Evolutionary conservation across 352 stramenopile species (phyloP).

Genomic region (Globisporangium perplexum): DNA sequence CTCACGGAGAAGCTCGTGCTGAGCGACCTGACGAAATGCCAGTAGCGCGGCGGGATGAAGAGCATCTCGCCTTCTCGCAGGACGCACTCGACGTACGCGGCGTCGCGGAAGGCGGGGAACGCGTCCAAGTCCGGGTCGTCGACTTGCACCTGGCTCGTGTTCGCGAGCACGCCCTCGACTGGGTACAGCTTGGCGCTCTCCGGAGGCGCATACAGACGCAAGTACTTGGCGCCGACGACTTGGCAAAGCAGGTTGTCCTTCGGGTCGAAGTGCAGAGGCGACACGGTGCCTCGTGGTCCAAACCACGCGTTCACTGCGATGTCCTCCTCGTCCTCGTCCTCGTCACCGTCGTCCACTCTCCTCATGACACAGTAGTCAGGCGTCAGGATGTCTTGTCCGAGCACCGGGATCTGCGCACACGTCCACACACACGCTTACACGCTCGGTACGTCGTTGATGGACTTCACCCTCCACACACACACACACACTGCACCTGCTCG

Average conservation of each 20-base stretch:
- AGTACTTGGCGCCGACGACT: slow-evolving; percentile 78
- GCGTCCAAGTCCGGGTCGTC: slow-evolving; percentile 33
- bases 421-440: background rate
- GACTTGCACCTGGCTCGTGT: slow-evolving; percentile 79
- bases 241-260: slow-evolving; percentile 90
- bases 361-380: slow-evolving; percentile 87
- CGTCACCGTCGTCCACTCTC: slow-evolving; percentile 23
- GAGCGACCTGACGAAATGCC: slow-evolving; percentile 86
- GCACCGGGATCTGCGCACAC: slow-evolving; percentile 55
- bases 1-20: slow-evolving; percentile 78
- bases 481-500: slow-evolving; percentile 54
- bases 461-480: background rate
- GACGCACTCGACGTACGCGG: slow-evolving; percentile 65
- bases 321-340: slow-evolving; percentile 48
- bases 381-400: slow-evolving; percentile 76
- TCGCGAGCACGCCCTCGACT: slow-evolving; percentile 76
- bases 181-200: slow-evolving; percentile 78
- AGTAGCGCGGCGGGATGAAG: slow-evolving; percentile 86
- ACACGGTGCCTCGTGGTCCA: slow-evolving; percentile 71
- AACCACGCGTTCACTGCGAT: slow-evolving; percentile 88
- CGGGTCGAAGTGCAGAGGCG: slow-evolving; percentile 84
- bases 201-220: slow-evolving; percentile 67
- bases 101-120: slow-evolving; percentile 49
- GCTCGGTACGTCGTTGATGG: background rate
- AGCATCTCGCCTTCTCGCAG: slow-evolving; percentile 73